Evolutionary conservation across 2,329 filamentous ascomycete species (phyloP).

Genomic region (Exophiala spinifera): DNA sequence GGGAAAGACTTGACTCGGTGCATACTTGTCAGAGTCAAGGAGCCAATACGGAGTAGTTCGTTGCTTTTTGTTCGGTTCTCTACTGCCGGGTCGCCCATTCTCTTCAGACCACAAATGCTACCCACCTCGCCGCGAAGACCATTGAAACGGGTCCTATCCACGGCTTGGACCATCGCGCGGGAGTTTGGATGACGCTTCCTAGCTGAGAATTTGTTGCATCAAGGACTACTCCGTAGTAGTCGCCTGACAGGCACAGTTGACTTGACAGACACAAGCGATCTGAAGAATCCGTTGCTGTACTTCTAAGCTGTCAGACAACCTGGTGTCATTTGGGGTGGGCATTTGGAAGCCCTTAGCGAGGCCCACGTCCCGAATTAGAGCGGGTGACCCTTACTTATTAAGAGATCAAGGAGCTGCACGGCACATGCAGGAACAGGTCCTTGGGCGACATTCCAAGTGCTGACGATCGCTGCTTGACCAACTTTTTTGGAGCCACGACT

Average conservation of each 20-base stretch:
- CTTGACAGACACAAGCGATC: background rate
- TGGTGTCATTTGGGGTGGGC: background rate
- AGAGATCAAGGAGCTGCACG: conserved; percentile 21
- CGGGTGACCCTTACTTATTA: conserved; percentile 3
- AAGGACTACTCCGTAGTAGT: background rate
- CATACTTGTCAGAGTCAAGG: conserved; percentile 14
- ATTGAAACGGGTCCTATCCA: conserved; percentile 11
- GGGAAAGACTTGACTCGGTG: conserved; percentile 7
- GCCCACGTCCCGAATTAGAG: conserved; percentile 12
- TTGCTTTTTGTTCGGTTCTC: conserved; percentile 4
- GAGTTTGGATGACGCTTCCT: conserved; percentile 16
- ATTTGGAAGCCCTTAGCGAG: conserved; percentile 7
- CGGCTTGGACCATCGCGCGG: conserved; percentile 12
- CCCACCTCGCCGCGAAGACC: conserved; percentile 6
- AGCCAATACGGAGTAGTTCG: background rate
- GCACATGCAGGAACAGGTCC: conserved; percentile 23
- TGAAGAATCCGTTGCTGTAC: background rate
- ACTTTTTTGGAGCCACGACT: conserved; percentile 17
- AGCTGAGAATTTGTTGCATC: conserved; percentile 4
- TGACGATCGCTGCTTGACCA: conserved; percentile 21
- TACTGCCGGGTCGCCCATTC: conserved; percentile 7
- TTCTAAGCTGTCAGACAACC: background rate
- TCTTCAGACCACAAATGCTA: background rate
- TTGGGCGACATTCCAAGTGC: conserved; percentile 17
- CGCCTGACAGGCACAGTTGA: background rate